These are phyloP conservation scores for Mychonastes homosphaera DNA, from an alignment of 139 green algal species.

Conservation along the genomic window DNA sequence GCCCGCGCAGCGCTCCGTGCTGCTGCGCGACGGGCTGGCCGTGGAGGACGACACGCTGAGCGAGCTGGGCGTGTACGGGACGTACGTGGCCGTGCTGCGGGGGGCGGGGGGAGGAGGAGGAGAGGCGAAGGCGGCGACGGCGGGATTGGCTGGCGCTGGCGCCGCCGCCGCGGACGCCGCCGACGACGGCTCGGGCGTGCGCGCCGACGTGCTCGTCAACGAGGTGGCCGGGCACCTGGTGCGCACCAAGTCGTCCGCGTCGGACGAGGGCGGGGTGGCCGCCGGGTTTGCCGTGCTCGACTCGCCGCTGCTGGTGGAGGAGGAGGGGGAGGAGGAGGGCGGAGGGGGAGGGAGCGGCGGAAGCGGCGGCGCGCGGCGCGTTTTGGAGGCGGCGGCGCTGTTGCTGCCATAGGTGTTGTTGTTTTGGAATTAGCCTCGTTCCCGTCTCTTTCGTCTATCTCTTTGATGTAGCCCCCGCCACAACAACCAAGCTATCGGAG, in stretches of 20 bases:
- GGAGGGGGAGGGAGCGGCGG: background rate
- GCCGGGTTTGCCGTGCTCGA: constrained; percentile 90
- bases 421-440: too few species aligned
- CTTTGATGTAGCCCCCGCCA: too few species aligned
- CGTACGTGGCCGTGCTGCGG: constrained; percentile 29
- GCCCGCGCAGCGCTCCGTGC: constrained; percentile 33
- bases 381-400: too few species aligned
- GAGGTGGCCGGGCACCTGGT: constrained; percentile 74
- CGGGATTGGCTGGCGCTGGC: too few species aligned
- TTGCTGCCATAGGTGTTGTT: too few species aligned
- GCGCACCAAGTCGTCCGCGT: constrained; percentile 78
- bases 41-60: constrained; percentile 62
- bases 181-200: too few species aligned
- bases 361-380: too few species aligned
- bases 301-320: constrained; percentile 47
- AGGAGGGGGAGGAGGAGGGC: background rate
- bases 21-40: constrained; percentile 58
- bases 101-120: too few species aligned
- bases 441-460: too few species aligned
- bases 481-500: too few species aligned
- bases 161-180: too few species aligned
- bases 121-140: too few species aligned
- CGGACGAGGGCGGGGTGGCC: constrained; percentile 90
- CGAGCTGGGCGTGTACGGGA: constrained; percentile 88
- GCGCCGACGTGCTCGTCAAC: constrained; percentile 62